Base-by-base conservation (phyloP, 2,329 filamentous ascomycete genomes). In the Cercospora zeae-maydis region DNA sequence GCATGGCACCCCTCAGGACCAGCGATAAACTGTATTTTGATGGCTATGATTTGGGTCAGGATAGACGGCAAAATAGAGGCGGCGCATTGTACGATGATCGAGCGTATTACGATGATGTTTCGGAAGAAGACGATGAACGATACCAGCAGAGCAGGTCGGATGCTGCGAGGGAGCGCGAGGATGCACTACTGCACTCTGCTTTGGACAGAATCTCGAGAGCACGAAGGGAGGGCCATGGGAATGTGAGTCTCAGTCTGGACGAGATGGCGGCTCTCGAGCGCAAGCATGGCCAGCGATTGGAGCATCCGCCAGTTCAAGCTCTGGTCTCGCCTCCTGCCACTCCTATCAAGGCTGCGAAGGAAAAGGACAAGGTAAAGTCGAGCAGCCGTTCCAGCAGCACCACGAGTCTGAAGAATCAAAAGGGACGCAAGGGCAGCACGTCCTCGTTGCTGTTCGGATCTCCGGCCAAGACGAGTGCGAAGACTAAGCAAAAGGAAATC, bases 181-280 rank as follows among this genome's bases (percentile, higher is more conserved):
- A 93, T 69, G 83, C 84, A 66, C 77, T 96, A 70, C 86, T 95
- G 67, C 88, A 92, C 67, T 86, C 86, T 67, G 93, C 93, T 42
- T 79, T 96, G 76, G 86, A 88, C 70, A 88, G 91, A 68, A 96
- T 97, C 73, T 86, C 88, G 67, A 85, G 87, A 67, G 92, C 93
- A 14, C 87, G 91, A 74, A 85, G 86, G 66, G 86, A 86, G 72
- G 92, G 92, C 66, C 89, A 88, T 75, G 81, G 83, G 49, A 90
- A 96, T 62, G 91, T 97, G 61, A 89, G 88, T 74, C 83, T 98
- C 66, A 92, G 84, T 69, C 85, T 88, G 71, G 86, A 89, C 59
- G 93, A 97, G 76, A 81, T 96, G 70, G 89, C 88, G 65, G 92
- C 92, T 52, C 82, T 96, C 69, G 89, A 93, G 73, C 85, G 70